Conservation (phyloP, 2,329 filamentous ascomycete genomes). For the Colletotrichum incanum region DNA sequence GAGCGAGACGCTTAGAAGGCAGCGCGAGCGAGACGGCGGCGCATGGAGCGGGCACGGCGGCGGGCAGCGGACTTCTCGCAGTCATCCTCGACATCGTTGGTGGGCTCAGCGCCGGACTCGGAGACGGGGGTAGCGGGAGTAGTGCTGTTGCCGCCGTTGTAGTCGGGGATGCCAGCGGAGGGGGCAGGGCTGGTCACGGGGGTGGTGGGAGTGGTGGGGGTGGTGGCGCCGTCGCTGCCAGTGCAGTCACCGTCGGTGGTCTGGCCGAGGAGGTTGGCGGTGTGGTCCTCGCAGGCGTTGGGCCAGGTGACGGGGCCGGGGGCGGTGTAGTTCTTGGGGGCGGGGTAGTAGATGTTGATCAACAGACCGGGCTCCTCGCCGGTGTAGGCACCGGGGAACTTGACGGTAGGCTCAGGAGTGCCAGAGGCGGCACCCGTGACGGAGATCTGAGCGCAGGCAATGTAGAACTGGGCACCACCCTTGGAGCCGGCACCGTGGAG, state of each 20-base stretch:
- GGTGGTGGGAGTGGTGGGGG: slow-evolving; percentile 25
- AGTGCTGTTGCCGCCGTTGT: slow-evolving; percentile 40
- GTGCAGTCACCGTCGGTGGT: slow-evolving; percentile 56
- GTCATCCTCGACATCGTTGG: slow-evolving; percentile 4
- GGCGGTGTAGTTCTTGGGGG: slow-evolving; percentile 51
- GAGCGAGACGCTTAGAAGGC: slow-evolving; percentile 15
- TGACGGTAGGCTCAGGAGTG: slow-evolving; percentile 49
- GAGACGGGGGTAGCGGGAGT: slow-evolving; percentile 5
- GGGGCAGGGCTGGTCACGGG: slow-evolving; percentile 25
- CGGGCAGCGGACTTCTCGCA: slow-evolving; percentile 38
- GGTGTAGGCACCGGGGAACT: slow-evolving; percentile 54
- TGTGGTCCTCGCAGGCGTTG: slow-evolving; percentile 55
- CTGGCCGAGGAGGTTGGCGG: slow-evolving; percentile 54
- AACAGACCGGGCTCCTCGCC: slow-evolving; percentile 53
- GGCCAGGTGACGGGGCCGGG: slow-evolving; percentile 55
- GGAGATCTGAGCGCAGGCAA: slow-evolving; percentile 54
- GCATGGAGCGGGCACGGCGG: slow-evolving; percentile 38
- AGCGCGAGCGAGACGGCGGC: slow-evolving; percentile 22
- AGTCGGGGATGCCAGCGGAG: slow-evolving; percentile 40
- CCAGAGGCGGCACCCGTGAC: slow-evolving; percentile 53
- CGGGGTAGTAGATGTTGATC: slow-evolving; percentile 55
- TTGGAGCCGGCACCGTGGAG: slow-evolving; percentile 52
- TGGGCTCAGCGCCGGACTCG: not conserved
- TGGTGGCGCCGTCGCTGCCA: slow-evolving; percentile 41
- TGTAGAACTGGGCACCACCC: slow-evolving; percentile 57